phyloP scores from a whole-genome alignment of 192 early-diverging fungal genomes.

The Coemansia sp. region DNA sequence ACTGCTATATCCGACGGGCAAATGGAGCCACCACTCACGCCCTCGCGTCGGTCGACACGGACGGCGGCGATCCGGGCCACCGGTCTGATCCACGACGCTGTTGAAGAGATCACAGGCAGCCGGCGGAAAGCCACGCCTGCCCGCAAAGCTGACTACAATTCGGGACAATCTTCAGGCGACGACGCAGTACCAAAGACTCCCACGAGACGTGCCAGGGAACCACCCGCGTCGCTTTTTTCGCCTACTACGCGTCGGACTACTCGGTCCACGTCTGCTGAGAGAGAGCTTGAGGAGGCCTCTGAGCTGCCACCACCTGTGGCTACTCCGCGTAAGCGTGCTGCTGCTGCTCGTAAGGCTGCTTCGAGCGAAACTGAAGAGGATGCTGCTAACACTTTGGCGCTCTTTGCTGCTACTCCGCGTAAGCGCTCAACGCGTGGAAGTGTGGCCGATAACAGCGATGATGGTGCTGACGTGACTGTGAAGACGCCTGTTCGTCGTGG shows the following conservation, averaged over 20 bases:
- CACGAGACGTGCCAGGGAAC: conserved; percentile 7
- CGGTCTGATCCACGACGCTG: conserved; percentile 25
- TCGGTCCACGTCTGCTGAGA: conserved; percentile 6
- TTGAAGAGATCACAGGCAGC: conserved; percentile 15
- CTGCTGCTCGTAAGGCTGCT: neutral
- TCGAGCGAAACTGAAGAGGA: conserved; percentile 1
- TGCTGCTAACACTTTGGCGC: neutral
- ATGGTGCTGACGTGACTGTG: neutral
- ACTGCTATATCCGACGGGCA: neutral
- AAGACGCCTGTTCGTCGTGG: conserved; percentile 18
- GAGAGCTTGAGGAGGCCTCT: neutral
- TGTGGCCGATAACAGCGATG: conserved; percentile 5
- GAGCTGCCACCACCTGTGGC: conserved; percentile 7
- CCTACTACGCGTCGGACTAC: conserved; percentile 9
- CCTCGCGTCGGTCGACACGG: conserved; percentile 39
- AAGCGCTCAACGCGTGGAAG: conserved; percentile 16
- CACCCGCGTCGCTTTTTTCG: neutral
- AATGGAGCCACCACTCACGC: conserved; percentile 23
- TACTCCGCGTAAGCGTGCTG: conserved; percentile 22
- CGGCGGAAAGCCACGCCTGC: conserved; percentile 17
- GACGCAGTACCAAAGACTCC: conserved; percentile 12
- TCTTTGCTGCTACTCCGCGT: conserved; percentile 21
- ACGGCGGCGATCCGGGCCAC: conserved; percentile 32
- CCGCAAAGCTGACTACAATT: conserved; percentile 7
- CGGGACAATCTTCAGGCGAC: conserved; percentile 16